Evolutionary conservation across 495 filamentous ascomycete genomes (phyloP).

Genomic region (Tuber microsphaerosporum): DNA sequence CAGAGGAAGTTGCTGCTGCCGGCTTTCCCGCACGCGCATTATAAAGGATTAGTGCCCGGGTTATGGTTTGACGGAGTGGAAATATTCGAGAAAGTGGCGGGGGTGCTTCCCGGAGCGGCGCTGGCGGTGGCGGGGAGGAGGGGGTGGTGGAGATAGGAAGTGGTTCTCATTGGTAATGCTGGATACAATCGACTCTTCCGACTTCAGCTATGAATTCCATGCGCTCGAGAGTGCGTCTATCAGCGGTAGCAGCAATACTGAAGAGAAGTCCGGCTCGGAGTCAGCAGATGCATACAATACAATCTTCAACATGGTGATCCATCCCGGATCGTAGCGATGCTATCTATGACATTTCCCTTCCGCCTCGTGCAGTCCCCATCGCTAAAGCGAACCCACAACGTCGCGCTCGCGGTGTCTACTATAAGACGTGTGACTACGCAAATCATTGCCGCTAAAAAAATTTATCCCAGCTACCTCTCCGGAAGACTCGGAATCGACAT

Average conservation of each 20-base stretch:
- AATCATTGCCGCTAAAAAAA: not conserved
- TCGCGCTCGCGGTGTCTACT: not conserved
- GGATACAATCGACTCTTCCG: constrained; percentile 65
- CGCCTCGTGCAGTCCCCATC: constrained; percentile 11
- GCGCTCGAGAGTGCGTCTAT: too few species aligned
- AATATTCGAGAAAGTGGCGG: not conserved
- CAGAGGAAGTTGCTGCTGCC: constrained; percentile 78
- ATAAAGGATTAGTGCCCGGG: constrained; percentile 75
- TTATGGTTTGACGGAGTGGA: constrained; percentile 55
- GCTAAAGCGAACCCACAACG: not conserved
- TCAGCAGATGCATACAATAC: constrained; percentile 61
- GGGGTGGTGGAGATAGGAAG: constrained; percentile 16
- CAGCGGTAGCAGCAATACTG: constrained; percentile 21
- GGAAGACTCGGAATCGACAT: constrained; percentile 49
- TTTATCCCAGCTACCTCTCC: not conserved
- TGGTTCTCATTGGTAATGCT: constrained; percentile 43
- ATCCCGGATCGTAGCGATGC: not conserved
- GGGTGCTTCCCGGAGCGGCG: constrained; percentile 1
- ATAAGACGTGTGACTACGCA: not conserved
- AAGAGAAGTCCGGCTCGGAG: not conserved
- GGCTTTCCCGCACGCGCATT: constrained; percentile 77
- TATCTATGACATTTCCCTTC: not conserved
- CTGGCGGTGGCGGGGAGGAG: constrained; percentile 37
- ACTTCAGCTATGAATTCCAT: constrained; percentile 49
- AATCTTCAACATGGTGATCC: constrained; percentile 45